phyloP scores from a whole-genome alignment of 441 rosid genomes.

The Populus hybrid region DNA sequence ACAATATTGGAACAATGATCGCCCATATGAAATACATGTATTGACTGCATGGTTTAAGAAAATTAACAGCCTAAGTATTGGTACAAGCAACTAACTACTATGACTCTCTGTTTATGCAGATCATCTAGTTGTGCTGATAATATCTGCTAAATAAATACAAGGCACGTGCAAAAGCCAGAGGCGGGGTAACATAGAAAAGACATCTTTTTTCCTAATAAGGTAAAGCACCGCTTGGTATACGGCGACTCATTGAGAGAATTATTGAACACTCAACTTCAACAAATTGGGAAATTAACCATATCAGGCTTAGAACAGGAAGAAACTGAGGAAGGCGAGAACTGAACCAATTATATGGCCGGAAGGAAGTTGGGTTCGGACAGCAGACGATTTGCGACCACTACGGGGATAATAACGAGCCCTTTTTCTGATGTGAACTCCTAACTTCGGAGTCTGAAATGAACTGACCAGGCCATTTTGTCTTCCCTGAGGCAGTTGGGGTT shows the following conservation, averaged over 20 bases:
- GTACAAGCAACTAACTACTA: no score
- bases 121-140: no score
- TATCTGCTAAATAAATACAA: neutral
- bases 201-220: no score
- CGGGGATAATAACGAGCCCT: slow-evolving; percentile 6
- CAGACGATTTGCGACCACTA: slow-evolving; percentile 17
- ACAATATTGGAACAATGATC: no score
- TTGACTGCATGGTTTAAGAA: no score
- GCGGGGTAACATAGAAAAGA: neutral
- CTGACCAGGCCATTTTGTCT: neutral
- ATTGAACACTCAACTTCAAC: no score
- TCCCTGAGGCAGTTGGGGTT: neutral
- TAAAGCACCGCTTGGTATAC: neutral
- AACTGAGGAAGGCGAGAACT: slow-evolving; percentile 15
- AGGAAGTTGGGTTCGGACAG: slow-evolving; percentile 6
- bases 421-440: slow-evolving; percentile 15
- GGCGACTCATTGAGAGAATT: neutral
- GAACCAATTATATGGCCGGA: slow-evolving; percentile 15
- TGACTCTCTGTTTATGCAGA: no score
- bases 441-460: neutral
- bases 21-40: no score
- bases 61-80: no score
- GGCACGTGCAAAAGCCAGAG: neutral
- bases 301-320: slow-evolving; percentile 15
- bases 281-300: neutral